phyloP scores from a whole-genome alignment of 2,329 filamentous ascomycete species.

The Fusarium sp. region DNA sequence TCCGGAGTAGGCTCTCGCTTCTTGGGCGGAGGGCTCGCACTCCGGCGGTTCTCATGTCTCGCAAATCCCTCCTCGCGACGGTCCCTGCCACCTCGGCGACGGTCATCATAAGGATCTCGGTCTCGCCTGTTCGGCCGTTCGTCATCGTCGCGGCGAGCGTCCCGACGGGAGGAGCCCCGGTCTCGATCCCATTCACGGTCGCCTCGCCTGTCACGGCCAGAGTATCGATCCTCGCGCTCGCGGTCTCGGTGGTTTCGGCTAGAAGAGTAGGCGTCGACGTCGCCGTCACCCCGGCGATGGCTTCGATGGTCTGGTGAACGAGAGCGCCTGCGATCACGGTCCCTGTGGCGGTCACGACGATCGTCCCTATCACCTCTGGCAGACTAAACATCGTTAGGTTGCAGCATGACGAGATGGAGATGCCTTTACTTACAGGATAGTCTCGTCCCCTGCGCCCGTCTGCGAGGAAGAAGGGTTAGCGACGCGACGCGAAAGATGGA shows the following conservation, averaged over 20 bases:
- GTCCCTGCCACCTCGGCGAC: slow-evolving; percentile 62
- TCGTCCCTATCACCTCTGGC: slow-evolving; percentile 48
- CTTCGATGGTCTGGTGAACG: slow-evolving; percentile 82
- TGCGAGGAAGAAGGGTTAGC: slow-evolving; percentile 38
- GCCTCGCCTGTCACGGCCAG: slow-evolving; percentile 72
- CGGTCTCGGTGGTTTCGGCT: slow-evolving; percentile 93
- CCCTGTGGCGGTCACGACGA: slow-evolving; percentile 46
- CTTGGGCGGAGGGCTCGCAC: slow-evolving; percentile 83
- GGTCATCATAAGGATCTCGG: slow-evolving; percentile 63
- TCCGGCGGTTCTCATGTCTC: slow-evolving; percentile 68
- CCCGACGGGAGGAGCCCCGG: slow-evolving; percentile 68
- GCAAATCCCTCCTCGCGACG: slow-evolving; percentile 53
- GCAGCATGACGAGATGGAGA: neutral
- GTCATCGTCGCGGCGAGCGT: slow-evolving; percentile 74
- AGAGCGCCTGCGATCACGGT: slow-evolving; percentile 74
- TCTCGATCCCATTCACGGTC: slow-evolving; percentile 85
- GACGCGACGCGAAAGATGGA: slow-evolving; percentile 45
- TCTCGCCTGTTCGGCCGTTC: slow-evolving; percentile 65
- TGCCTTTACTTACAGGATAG: slow-evolving; percentile 58
- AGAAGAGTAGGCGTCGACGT: slow-evolving; percentile 90
- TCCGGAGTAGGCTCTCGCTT: slow-evolving; percentile 97
- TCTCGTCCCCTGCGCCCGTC: slow-evolving; percentile 67
- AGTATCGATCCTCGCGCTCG: slow-evolving; percentile 93
- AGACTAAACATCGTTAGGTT: slow-evolving; percentile 40
- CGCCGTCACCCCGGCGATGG: slow-evolving; percentile 77